phyloP scores from a whole-genome alignment of 306 rosid species.

The Begonia peltatifolia region DNA sequence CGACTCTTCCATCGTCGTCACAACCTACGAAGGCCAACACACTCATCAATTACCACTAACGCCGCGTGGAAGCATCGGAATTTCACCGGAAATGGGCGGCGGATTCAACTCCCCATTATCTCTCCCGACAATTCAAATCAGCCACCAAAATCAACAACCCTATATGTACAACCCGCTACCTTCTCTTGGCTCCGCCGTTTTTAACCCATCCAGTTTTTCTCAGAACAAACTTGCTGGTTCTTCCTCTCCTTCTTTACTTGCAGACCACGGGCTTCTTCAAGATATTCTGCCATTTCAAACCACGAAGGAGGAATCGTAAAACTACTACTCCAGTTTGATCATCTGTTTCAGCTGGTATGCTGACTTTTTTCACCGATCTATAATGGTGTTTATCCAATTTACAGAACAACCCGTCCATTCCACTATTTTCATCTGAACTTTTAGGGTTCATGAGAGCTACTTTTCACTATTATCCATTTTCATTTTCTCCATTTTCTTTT shows the following conservation, averaged over 20 bases:
- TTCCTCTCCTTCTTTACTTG: slow-evolving; percentile 9
- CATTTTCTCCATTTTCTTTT: too few species aligned
- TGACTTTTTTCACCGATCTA: background rate
- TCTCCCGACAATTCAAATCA: too few species aligned
- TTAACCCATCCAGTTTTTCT: slow-evolving; percentile 1
- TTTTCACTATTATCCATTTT: too few species aligned
- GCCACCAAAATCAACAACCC: slow-evolving; percentile 14
- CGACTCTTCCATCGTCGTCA: slow-evolving; percentile 48
- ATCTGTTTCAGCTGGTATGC: background rate
- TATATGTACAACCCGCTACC: slow-evolving; percentile 21
- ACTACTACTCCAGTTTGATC: background rate
- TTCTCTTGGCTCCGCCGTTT: slow-evolving; percentile 14
- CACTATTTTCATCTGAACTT: too few species aligned
- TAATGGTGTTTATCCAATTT: too few species aligned
- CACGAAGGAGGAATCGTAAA: slow-evolving; percentile 18
- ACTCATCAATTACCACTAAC: slow-evolving; percentile 45
- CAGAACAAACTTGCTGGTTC: slow-evolving; percentile 6
- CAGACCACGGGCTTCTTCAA: slow-evolving; percentile 73
- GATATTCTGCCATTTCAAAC: slow-evolving; percentile 59
- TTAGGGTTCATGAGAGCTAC: too few species aligned
- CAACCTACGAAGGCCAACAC: slow-evolving; percentile 95
- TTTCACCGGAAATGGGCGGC: slow-evolving; percentile 13
- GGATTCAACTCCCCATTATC: slow-evolving; percentile 6
- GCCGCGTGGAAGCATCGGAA: slow-evolving; percentile 33
- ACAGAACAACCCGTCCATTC: too few species aligned